Base-by-base conservation (phyloP, 2,329 filamentous ascomycete species). In the Scleromitrula shiraiana region DNA sequence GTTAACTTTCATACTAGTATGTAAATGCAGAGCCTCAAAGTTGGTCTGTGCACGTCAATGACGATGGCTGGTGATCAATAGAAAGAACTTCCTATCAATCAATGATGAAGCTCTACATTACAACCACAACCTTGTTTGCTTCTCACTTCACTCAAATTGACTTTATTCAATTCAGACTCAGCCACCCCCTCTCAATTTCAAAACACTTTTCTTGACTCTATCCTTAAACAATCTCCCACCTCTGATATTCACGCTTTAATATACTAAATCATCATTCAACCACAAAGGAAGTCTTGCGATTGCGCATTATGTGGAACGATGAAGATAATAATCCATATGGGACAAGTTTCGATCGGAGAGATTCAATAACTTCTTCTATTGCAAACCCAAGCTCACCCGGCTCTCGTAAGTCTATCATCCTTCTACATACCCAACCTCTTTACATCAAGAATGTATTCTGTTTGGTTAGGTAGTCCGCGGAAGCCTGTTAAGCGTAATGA, bases 261-360 rank as follows among this genome's bases (percentile, higher is more conserved):
- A n/a, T n/a, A n/a, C n/a, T n/a, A n/a, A n/a, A n/a, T n/a, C n/a
- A n/a, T n/a, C n/a, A n/a, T n/a, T n/a, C n/a, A n/a, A n/a, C n/a
- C n/a, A n/a, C n/a, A 37, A 17, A 37, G 19, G 19, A 20, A 37
- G 19, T 15, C 33, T 22, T 10, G 19, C 33, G 19, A 19, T 17
- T 48, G 20, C 45, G 54, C 65, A 76, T 60, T 58, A 97, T 97
- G 91, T 97, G 91, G 91, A 94, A 96, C 76, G 90, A 97, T 74
- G 91, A 97, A 71, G 88, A 97, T 65, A 97, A 97, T 70, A 97
- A 97, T 67, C 91, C 91, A 5, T 96, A 97, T 64, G 90, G 89
- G 56, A 80, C 75, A 61, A 91, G 88, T 67, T 96, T 95, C 71
- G 87, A 93, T 67, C 85, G 86, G 60, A 82, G 87, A 61, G 87